A percentile compares a stretch with the other conserved stretches of the same genome.
phyloP scores from a whole-genome alignment of 1,284 basidiomycete species.

The Megacollybia platyphylla region DNA sequence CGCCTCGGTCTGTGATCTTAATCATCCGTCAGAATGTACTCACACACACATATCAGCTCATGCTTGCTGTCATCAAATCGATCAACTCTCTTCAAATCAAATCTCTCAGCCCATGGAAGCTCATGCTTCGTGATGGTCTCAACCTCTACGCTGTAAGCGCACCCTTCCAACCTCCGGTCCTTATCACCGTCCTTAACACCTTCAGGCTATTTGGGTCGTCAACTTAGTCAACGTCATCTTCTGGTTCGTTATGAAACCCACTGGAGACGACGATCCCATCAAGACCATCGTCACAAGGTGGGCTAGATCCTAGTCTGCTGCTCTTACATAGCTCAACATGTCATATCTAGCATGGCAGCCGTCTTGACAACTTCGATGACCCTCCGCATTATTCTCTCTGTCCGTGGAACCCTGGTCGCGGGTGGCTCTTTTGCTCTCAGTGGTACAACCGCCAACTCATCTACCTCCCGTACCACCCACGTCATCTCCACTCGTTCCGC shows the following conservation, averaged over 20 bases:
- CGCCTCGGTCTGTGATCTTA: constrained; percentile 32
- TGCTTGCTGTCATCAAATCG: constrained; percentile 52
- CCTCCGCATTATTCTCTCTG: constrained; percentile 68
- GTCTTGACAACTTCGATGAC: constrained; percentile 77
- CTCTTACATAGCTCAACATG: neutral
- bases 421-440: constrained; percentile 62
- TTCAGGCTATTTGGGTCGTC: constrained; percentile 55
- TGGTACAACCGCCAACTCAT: constrained; percentile 22
- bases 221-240: constrained; percentile 71
- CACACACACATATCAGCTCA: constrained; percentile 26
- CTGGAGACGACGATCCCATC: constrained; percentile 47
- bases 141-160: constrained; percentile 61
- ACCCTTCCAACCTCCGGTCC: constrained; percentile 1
- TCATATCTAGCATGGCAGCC: constrained; percentile 50
- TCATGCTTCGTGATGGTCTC: constrained; percentile 77
- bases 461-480: constrained; percentile 33
- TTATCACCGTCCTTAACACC: constrained; percentile 5
- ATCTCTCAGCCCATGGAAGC: constrained; percentile 56
- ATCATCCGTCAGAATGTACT: neutral
- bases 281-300: constrained; percentile 63
- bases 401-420: constrained; percentile 53
- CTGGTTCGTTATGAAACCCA: constrained; percentile 68
- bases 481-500: constrained; percentile 35
- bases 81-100: constrained; percentile 46
- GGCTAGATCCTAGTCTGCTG: constrained; percentile 1